Evolutionary conservation across 2,329 filamentous ascomycete genomes (phyloP).

Genomic region (Lithohypha guttulata): DNA sequence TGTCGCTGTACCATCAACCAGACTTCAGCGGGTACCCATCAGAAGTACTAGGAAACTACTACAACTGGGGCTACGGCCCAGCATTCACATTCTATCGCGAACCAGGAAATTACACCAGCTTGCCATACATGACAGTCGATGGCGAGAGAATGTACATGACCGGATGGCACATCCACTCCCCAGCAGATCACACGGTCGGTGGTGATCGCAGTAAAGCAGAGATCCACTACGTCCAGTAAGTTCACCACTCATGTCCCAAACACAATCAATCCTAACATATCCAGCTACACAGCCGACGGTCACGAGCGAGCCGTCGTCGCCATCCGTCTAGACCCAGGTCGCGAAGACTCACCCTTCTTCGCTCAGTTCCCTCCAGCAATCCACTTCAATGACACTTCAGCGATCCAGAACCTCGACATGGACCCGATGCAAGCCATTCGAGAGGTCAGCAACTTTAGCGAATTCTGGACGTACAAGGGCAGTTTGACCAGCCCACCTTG

Average conservation of each 20-base stretch:
- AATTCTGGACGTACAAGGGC: slow-evolving; percentile 44
- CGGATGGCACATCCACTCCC: slow-evolving; percentile 43
- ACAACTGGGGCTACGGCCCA: slow-evolving; percentile 42
- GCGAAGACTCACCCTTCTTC: slow-evolving; percentile 22
- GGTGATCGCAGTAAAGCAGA: slow-evolving; percentile 33
- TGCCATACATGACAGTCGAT: slow-evolving; percentile 36
- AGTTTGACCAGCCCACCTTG: slow-evolving; percentile 55
- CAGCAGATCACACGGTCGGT: slow-evolving; percentile 40
- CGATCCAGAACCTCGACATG: slow-evolving; percentile 13
- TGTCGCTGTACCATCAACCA: slow-evolving; percentile 32
- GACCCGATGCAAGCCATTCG: slow-evolving; percentile 13
- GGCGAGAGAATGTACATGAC: slow-evolving; percentile 38
- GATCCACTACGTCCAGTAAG: slow-evolving; percentile 39
- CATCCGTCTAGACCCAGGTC: slow-evolving; percentile 37
- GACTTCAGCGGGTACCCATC: slow-evolving; percentile 32
- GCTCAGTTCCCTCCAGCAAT: too few relatives aligned
- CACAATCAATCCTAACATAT: too few relatives aligned
- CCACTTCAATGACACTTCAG: slow-evolving; percentile 28
- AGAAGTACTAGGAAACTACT: slow-evolving; percentile 30
- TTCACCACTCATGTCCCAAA: neutral
- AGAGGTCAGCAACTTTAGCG: slow-evolving; percentile 15
- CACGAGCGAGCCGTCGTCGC: slow-evolving; percentile 37
- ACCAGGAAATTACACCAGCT: slow-evolving; percentile 28
- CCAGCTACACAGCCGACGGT: slow-evolving; percentile 27
- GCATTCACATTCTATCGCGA: slow-evolving; percentile 33